Conservation (phyloP, 2,329 filamentous ascomycete genomes). For the Alternaria metachromatica region DNA sequence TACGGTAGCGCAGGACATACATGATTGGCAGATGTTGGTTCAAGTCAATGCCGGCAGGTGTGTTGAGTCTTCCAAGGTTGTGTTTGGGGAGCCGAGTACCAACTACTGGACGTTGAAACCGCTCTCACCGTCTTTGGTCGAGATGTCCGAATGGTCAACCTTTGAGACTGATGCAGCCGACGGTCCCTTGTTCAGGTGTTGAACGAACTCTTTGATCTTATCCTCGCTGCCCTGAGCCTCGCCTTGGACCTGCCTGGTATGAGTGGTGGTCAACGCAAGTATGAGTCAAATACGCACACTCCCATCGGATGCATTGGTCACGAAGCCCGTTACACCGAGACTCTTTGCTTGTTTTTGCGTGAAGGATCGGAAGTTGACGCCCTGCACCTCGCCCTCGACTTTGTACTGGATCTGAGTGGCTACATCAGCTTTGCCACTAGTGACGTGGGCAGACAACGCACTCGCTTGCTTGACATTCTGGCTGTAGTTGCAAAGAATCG, state of each 20-base stretch:
- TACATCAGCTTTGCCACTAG: conserved; percentile 24
- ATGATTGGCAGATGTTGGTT: neutral
- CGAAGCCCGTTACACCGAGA: conserved; percentile 55
- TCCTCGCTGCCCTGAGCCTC: conserved; percentile 81
- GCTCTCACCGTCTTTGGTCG: conserved; percentile 70
- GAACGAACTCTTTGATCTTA: conserved; percentile 71
- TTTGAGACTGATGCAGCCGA: conserved; percentile 73
- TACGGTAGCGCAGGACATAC: neutral
- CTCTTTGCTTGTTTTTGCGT: conserved; percentile 53
- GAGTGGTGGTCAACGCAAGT: conserved; percentile 3
- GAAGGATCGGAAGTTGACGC: conserved; percentile 59
- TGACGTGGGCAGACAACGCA: conserved; percentile 20
- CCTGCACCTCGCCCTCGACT: conserved; percentile 57
- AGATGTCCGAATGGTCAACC: conserved; percentile 72
- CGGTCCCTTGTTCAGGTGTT: conserved; percentile 78
- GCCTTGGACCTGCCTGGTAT: conserved; percentile 73
- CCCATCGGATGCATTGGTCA: conserved; percentile 56
- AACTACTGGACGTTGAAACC: conserved; percentile 58
- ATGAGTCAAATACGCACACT: conserved; percentile 37
- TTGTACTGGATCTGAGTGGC: conserved; percentile 54
- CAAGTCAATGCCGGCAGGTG: neutral
- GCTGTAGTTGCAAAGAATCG: conserved; percentile 36
- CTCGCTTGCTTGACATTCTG: conserved; percentile 46
- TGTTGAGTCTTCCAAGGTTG: neutral
- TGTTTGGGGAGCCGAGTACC: neutral